These are phyloP conservation scores for Hyaloscypha bicolor DNA, from an alignment of 495 filamentous ascomycete species.

Conservation along the genomic window DNA sequence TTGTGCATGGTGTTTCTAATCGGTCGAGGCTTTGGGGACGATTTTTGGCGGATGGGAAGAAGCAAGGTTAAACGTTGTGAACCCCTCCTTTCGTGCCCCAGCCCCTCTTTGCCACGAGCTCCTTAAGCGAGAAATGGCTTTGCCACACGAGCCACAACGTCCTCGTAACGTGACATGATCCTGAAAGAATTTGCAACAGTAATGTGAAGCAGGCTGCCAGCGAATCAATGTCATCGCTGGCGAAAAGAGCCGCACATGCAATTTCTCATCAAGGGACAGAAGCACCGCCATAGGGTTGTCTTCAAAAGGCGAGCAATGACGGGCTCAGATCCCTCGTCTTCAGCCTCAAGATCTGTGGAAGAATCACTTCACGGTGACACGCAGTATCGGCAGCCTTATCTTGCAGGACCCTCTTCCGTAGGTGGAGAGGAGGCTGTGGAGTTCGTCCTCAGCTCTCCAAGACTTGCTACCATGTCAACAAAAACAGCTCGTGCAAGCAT, in stretches of 20 bases:
- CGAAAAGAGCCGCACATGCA: conserved; percentile 28
- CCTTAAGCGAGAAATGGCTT: no score
- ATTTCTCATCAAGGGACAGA: conserved; percentile 31
- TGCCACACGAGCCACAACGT: neutral
- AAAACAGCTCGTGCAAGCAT: conserved; percentile 39
- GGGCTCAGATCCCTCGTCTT: conserved; percentile 7
- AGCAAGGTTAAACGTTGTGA: neutral
- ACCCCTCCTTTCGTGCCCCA: neutral
- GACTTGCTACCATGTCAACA: conserved; percentile 27
- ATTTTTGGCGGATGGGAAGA: neutral
- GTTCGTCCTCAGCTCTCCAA: neutral
- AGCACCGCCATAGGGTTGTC: conserved; percentile 25
- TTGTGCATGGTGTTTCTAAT: neutral
- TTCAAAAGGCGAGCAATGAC: conserved; percentile 30
- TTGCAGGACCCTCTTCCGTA: neutral
- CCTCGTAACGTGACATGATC: neutral
- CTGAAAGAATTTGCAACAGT: neutral
- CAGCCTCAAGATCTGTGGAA: conserved; percentile 10
- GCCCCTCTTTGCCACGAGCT: no score
- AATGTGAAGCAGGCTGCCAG: conserved; percentile 26
- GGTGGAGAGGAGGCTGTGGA: conserved; percentile 8
- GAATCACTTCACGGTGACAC: neutral
- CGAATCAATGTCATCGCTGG: conserved; percentile 18
- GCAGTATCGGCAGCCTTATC: conserved; percentile 4
- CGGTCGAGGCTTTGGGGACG: neutral